Conservation (phyloP, 2,329 filamentous ascomycete genomes). For the Beauveria caledonica region DNA sequence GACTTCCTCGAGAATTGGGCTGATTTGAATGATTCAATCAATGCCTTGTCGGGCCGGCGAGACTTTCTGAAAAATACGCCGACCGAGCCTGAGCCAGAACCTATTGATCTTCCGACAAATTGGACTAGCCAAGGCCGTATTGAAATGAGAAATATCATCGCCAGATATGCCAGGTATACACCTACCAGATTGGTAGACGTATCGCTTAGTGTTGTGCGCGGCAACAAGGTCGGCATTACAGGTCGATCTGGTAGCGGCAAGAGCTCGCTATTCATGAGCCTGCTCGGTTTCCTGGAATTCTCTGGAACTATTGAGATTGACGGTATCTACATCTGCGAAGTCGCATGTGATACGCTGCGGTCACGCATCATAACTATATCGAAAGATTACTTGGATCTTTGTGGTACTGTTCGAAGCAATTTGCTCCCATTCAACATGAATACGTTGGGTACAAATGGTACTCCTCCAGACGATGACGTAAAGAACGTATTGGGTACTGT, state of each 20-base stretch:
- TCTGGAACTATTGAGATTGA: conserved; percentile 27
- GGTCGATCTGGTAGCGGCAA: conserved; percentile 21
- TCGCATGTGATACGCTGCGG: conserved; percentile 33
- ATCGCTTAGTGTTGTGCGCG: conserved; percentile 19
- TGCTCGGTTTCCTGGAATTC: conserved; percentile 13
- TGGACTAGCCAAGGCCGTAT: not conserved
- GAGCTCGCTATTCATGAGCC: conserved; percentile 16
- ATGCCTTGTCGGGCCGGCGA: not conserved
- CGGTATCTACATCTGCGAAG: conserved; percentile 24
- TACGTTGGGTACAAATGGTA: conserved; percentile 23
- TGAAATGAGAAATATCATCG: not conserved
- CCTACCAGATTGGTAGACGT: conserved; percentile 18
- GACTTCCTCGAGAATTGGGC: conserved; percentile 20
- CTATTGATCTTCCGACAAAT: not conserved
- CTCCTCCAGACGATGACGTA: conserved; percentile 5
- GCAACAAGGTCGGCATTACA: conserved; percentile 25
- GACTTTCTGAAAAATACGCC: not conserved
- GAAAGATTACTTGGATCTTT: conserved; percentile 36
- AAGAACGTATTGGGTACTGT: not conserved
- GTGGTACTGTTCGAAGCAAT: conserved; percentile 14
- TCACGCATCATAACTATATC: conserved; percentile 38
- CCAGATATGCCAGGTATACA: not conserved
- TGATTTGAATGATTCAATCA: not conserved
- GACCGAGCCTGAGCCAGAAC: not conserved
- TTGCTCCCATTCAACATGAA: conserved; percentile 24